A percentile compares a stretch with the other conserved stretches of the same genome.
These are phyloP conservation scores for Paratrimastix pyriformis DNA, from an alignment of 78 protist genomes.

Conservation along the genomic window DNA sequence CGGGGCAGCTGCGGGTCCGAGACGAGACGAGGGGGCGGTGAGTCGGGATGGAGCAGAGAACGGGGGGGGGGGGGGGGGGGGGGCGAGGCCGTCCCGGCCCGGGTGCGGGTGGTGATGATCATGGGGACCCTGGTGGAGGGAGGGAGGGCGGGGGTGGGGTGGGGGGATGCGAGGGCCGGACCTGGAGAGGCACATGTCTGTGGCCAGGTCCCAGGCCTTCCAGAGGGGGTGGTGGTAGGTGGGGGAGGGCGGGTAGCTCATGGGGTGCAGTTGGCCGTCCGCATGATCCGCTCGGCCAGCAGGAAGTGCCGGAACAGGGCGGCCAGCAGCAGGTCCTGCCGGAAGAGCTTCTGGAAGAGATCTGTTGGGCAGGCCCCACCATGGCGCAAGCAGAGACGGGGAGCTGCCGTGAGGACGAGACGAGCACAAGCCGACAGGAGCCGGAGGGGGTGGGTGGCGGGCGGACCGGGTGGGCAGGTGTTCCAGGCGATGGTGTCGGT, in stretches of 20 bases:
- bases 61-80: slow-evolving; percentile 31
- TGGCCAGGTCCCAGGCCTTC: slow-evolving; percentile 88
- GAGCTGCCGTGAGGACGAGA: neutral
- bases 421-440: neutral
- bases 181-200: slow-evolving; percentile 57
- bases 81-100: no score
- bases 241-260: slow-evolving; percentile 88
- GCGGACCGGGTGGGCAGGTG: slow-evolving; percentile 6
- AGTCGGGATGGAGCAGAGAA: neutral
- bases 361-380: neutral
- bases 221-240: slow-evolving; percentile 60
- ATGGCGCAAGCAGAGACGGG: neutral
- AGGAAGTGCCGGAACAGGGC: slow-evolving; percentile 87
- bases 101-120: no score
- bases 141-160: neutral
- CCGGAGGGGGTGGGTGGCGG: slow-evolving; percentile 18
- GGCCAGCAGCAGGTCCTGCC: slow-evolving; percentile 88
- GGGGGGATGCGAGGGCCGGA: neutral
- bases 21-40: neutral
- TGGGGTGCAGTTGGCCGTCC: slow-evolving; percentile 64
- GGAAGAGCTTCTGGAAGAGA: slow-evolving; percentile 75
- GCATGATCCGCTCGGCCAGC: slow-evolving; percentile 88
- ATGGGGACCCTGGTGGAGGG: no score
- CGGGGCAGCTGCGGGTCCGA: neutral
- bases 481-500: slow-evolving; percentile 99